phyloP scores from a whole-genome alignment of 2,329 filamentous ascomycete genomes.

The Arthrobotrys entomopaga region DNA sequence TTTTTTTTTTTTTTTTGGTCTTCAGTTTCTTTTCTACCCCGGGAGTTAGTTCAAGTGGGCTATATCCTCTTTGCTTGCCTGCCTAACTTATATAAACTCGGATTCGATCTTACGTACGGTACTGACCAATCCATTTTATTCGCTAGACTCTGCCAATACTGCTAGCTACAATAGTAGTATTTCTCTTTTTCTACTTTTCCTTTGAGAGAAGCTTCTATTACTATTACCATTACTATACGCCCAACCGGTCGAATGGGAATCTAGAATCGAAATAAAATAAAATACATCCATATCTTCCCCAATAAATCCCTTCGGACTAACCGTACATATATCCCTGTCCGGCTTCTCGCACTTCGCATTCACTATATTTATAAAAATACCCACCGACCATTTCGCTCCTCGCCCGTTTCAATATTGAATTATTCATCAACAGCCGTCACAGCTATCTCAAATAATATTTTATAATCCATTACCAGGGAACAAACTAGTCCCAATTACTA shows the following conservation, averaged over 20 bases:
- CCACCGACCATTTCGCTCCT: conserved; percentile 6
- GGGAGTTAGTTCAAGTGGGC: neutral
- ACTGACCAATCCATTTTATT: too few relatives aligned
- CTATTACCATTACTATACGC: neutral
- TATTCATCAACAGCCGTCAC: conserved; percentile 16
- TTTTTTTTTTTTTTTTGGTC: conserved; percentile 15
- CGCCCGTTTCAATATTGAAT: conserved; percentile 23
- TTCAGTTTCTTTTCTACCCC: conserved; percentile 6
- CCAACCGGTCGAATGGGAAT: too few relatives aligned
- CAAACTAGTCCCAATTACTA: conserved; percentile 6
- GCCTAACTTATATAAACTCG: conserved; percentile 12
- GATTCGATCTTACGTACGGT: too few relatives aligned
- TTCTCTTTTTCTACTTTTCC: too few relatives aligned
- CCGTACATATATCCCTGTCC: conserved; percentile 19
- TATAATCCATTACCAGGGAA: neutral
- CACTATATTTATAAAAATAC: conserved; percentile 32
- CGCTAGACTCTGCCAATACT: neutral
- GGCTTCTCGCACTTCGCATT: conserved; percentile 44
- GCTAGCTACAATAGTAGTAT: too few relatives aligned
- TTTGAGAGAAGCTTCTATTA: too few relatives aligned
- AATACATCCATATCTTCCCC: conserved; percentile 8
- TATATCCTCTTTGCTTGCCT: conserved; percentile 20
- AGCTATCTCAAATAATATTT: conserved; percentile 1
- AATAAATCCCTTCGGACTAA: conserved; percentile 2
- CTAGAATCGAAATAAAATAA: too few relatives aligned